These are phyloP conservation scores for Ensete ventricosum DNA, from an alignment of 176 grass and related monocot genomes.

Conservation along the genomic window DNA sequence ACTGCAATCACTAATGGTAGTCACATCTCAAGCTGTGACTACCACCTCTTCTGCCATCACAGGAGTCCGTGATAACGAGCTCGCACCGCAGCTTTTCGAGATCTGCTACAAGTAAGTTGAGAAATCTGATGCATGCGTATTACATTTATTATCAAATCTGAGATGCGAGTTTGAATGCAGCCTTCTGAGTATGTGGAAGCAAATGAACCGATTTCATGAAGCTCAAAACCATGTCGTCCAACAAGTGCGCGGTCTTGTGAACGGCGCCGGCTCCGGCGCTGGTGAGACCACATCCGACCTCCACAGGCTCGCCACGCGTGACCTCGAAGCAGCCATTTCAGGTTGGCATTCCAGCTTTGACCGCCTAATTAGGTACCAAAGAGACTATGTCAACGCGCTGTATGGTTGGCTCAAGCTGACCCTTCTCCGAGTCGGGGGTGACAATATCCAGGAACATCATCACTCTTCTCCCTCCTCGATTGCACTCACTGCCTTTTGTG, in stretches of 20 bases:
- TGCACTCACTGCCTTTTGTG: slow-evolving; percentile 78
- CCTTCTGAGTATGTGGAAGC: slow-evolving; percentile 89
- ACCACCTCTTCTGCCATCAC: slow-evolving; percentile 87
- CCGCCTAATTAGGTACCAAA: slow-evolving; percentile 76
- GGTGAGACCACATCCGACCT: slow-evolving; percentile 84
- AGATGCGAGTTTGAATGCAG: slow-evolving; percentile 11
- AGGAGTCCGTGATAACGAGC: slow-evolving; percentile 81
- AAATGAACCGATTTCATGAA: slow-evolving; percentile 88
- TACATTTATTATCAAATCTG: no score
- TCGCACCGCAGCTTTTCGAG: slow-evolving; percentile 92
- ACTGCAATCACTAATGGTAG: slow-evolving; percentile 83
- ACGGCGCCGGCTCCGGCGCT: slow-evolving; percentile 24
- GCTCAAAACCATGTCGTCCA: slow-evolving; percentile 81
- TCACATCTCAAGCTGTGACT: slow-evolving; percentile 83
- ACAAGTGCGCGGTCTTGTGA: slow-evolving; percentile 85
- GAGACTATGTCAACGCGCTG: slow-evolving; percentile 66
- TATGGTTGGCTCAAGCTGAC: slow-evolving; percentile 88
- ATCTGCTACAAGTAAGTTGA: slow-evolving; percentile 35
- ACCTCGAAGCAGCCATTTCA: slow-evolving; percentile 77
- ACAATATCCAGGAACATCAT: slow-evolving; percentile 38
- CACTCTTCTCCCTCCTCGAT: slow-evolving; percentile 47
- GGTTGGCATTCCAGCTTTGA: slow-evolving; percentile 89
- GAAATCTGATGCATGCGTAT: no score
- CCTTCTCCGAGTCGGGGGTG: slow-evolving; percentile 58
- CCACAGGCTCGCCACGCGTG: slow-evolving; percentile 71